A percentile compares a stretch with the other conserved stretches of the same genome.
Evolutionary conservation across 2,329 filamentous ascomycete genomes (phyloP).

Genomic region (Clonostachys solani): DNA sequence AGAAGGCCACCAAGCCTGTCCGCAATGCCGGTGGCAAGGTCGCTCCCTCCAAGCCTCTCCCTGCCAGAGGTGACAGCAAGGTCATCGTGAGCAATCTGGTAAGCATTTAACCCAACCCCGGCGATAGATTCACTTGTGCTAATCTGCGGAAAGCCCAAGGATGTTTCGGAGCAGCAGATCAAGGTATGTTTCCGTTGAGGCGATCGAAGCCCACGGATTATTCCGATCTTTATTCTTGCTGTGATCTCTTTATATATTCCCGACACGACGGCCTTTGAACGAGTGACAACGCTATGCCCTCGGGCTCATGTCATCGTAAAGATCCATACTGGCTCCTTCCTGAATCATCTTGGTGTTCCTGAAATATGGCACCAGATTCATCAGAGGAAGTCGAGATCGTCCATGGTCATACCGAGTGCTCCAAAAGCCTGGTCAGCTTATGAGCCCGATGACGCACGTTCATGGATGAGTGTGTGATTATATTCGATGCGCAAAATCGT

Average conservation of each 20-base stretch:
- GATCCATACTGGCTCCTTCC: conserved; percentile 12
- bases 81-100: conserved; percentile 99
- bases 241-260: conserved; percentile 6
- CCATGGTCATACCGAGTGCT: conserved; percentile 23
- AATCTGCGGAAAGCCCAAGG: conserved; percentile 68
- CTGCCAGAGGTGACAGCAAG: conserved; percentile 75
- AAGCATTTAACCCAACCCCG: conserved; percentile 34
- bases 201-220: conserved; percentile 61
- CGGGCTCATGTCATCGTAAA: neutral
- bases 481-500: neutral
- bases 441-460: conserved; percentile 14
- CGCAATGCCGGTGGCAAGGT: conserved; percentile 58
- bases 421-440: conserved; percentile 48
- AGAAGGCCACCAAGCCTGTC: conserved; percentile 66
- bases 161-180: conserved; percentile 95
- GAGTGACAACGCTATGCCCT: conserved; percentile 1
- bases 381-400: conserved; percentile 54
- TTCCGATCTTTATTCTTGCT: conserved; percentile 52
- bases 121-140: conserved; percentile 24
- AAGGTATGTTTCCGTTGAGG: conserved; percentile 99
- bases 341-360: conserved; percentile 14
- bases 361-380: conserved; percentile 18
- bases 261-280: conserved; percentile 1
- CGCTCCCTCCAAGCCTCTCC: conserved; percentile 59
- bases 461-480: no score